phyloP scores from a whole-genome alignment of 148 eudicot genomes.

The Pharnaceum exiguum region DNA sequence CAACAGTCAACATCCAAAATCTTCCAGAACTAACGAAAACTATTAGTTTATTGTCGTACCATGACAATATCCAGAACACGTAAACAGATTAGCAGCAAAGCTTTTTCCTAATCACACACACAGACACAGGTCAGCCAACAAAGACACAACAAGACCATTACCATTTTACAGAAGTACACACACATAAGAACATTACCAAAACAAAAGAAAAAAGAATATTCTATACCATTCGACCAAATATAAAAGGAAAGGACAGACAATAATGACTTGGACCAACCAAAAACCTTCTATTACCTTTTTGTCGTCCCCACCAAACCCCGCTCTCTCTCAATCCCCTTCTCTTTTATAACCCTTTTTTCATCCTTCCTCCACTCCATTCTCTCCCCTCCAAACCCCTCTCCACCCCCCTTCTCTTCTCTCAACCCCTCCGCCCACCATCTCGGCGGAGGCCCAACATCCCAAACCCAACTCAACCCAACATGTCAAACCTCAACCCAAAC shows the following conservation, averaged over 20 bases:
- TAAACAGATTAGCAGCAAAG: too few relatives aligned
- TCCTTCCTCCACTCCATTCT: not conserved
- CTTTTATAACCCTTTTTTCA: not conserved
- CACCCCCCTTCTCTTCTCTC: slow-evolving; percentile 16
- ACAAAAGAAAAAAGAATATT: too few relatives aligned
- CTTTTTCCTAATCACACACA: too few relatives aligned
- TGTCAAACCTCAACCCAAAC: not conserved
- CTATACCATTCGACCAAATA: too few relatives aligned
- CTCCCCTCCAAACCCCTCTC: not conserved
- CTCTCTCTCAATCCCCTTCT: not conserved
- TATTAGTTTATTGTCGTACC: too few relatives aligned
- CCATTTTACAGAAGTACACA: too few relatives aligned
- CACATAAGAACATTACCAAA: too few relatives aligned
- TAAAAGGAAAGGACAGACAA: slow-evolving; percentile 30
- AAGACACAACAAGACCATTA: too few relatives aligned
- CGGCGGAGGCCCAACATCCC: not conserved
- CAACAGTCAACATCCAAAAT: too few relatives aligned
- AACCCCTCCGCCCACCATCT: slow-evolving; percentile 6
- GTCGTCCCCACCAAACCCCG: slow-evolving; percentile 1
- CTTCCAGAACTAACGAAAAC: too few relatives aligned
- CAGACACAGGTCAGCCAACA: too few relatives aligned
- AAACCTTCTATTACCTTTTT: not conserved
- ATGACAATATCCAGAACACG: too few relatives aligned
- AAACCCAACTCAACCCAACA: not conserved
- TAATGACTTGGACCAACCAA: slow-evolving; percentile 40